A percentile compares a stretch with the other conserved stretches of the same genome.
Evolutionary conservation across 2,329 filamentous ascomycete species (phyloP).

Genomic region (Septoria linicola): DNA sequence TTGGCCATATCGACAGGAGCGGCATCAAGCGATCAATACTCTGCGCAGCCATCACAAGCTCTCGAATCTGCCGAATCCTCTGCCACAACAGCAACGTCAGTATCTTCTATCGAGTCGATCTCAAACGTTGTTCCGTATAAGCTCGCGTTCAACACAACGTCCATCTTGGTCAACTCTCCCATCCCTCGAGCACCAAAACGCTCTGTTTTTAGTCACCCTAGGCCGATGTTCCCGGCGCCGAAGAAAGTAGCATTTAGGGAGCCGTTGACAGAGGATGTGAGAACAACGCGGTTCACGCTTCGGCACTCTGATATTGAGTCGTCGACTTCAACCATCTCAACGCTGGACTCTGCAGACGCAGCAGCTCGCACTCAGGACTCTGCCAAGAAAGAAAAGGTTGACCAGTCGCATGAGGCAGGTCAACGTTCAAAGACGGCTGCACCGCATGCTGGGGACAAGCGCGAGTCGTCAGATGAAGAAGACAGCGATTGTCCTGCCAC

Average conservation of each 20-base stretch:
- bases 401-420: background rate
- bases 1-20: background rate
- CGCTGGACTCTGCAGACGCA: constrained; percentile 28
- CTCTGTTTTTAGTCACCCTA: constrained; percentile 38
- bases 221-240: constrained; percentile 53
- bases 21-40: background rate
- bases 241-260: constrained; percentile 59
- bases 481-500: constrained; percentile 51
- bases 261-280: constrained; percentile 60
- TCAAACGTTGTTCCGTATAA: constrained; percentile 45
- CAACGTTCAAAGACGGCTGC: constrained; percentile 7
- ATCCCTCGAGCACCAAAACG: constrained; percentile 33
- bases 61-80: constrained; percentile 39
- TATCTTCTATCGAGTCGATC: constrained; percentile 38
- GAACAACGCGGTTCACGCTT: constrained; percentile 54
- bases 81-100: constrained; percentile 36
- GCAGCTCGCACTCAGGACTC: constrained; percentile 9
- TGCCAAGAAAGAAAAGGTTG: background rate
- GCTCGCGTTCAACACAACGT: constrained; percentile 46
- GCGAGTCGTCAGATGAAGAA: constrained; percentile 51
- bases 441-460: constrained; percentile 41
- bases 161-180: constrained; percentile 50
- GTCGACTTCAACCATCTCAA: constrained; percentile 37
- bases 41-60: background rate
- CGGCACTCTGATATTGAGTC: constrained; percentile 57